Evolutionary conservation across 805 yeast species (phyloP).

Genomic region (Ogataea salicorniae): DNA sequence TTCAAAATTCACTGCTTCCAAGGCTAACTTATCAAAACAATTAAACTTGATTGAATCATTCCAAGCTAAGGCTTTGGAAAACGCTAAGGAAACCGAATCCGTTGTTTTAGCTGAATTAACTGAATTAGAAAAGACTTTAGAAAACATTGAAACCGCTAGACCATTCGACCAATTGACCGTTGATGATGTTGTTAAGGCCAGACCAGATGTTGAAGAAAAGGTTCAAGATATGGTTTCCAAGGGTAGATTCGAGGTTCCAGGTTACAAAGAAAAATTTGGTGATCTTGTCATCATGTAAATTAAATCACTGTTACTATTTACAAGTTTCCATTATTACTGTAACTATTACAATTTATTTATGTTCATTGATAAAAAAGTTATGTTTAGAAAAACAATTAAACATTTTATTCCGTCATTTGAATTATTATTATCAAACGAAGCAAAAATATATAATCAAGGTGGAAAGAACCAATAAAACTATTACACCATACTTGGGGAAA

Average conservation of each 20-base stretch:
- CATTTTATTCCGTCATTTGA: too few relatives aligned
- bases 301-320: not conserved
- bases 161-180: conserved; percentile 96
- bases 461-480: not conserved
- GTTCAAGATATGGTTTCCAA: conserved; percentile 90
- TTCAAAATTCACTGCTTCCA: conserved; percentile 71
- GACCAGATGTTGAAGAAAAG: conserved; percentile 97
- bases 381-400: too few relatives aligned
- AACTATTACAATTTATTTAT: not conserved
- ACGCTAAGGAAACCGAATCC: conserved; percentile 89
- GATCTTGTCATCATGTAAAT: conserved; percentile 84
- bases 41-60: conserved; percentile 87
- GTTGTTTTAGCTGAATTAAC: conserved; percentile 82
- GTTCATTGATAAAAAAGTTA: too few relatives aligned
- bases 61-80: conserved; percentile 92
- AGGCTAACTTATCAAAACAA: conserved; percentile 84
- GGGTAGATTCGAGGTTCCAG: conserved; percentile 98
- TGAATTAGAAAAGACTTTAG: conserved; percentile 81
- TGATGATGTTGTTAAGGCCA: conserved; percentile 89
- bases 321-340: conserved; percentile 4
- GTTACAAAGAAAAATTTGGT: conserved; percentile 98
- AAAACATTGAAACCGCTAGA: conserved; percentile 94
- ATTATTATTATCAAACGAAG: too few relatives aligned
- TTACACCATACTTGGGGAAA: not conserved
- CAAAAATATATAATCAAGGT: too few relatives aligned